Conservation (phyloP, 2,329 filamentous ascomycete genomes). For the Aspergillus sergii region DNA sequence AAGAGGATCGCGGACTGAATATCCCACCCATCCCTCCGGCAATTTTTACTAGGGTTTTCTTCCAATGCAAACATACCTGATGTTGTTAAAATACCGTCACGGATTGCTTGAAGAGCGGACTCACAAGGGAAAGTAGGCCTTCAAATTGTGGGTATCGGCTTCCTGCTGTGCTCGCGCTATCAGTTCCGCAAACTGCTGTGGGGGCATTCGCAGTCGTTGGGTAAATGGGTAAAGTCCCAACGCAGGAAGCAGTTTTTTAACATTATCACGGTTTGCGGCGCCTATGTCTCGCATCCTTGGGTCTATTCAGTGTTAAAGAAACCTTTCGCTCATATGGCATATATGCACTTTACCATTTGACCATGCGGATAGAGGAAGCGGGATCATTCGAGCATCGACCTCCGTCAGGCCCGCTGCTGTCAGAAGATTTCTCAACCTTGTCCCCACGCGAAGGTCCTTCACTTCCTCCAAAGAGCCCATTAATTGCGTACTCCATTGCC, state of each 20-base stretch:
- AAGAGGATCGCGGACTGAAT: background rate
- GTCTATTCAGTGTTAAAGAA: slow-evolving; percentile 38
- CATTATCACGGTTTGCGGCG: slow-evolving; percentile 40
- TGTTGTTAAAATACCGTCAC: slow-evolving; percentile 21
- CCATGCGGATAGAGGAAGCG: slow-evolving; percentile 71
- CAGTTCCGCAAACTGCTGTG: slow-evolving; percentile 40
- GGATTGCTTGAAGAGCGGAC: slow-evolving; percentile 12
- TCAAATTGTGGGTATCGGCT: slow-evolving; percentile 39
- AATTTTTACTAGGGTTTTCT: slow-evolving; percentile 33
- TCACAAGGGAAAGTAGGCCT: slow-evolving; percentile 51
- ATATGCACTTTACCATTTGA: slow-evolving; percentile 57
- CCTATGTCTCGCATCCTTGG: slow-evolving; percentile 47
- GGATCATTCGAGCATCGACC: slow-evolving; percentile 66
- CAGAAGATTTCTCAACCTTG: slow-evolving; percentile 63
- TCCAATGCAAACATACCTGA: slow-evolving; percentile 47
- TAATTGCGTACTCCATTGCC: slow-evolving; percentile 68
- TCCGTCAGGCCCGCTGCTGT: slow-evolving; percentile 67
- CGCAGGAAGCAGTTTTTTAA: slow-evolving; percentile 40
- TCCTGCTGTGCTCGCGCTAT: slow-evolving; percentile 42
- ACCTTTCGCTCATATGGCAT: background rate
- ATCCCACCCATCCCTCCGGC: background rate
- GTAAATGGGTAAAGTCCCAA: slow-evolving; percentile 50
- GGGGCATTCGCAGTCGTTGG: slow-evolving; percentile 44
- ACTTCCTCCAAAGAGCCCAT: slow-evolving; percentile 62
- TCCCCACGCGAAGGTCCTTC: slow-evolving; percentile 68